Conservation (phyloP, 495 filamentous ascomycete genomes). For the Aspergillus ellipticus region DNA sequence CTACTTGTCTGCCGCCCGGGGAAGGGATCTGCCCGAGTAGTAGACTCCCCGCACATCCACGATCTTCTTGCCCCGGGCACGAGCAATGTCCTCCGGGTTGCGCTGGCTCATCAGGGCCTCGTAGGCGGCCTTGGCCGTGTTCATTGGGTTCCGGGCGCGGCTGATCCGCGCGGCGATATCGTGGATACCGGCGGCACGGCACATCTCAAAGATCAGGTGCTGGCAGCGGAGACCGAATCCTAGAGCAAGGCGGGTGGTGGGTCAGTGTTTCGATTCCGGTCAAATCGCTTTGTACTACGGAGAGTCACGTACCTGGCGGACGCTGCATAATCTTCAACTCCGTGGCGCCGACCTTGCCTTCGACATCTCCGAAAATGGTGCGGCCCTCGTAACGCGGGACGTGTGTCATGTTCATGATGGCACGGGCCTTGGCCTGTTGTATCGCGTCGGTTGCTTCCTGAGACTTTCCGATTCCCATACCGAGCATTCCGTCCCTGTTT, state of each 20-base stretch:
- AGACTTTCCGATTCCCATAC: conserved; percentile 85
- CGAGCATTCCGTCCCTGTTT: conserved; percentile 78
- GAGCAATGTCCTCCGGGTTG: conserved; percentile 82
- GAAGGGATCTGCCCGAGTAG: conserved; percentile 68
- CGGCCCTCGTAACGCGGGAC: conserved; percentile 84
- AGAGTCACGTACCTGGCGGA: conserved; percentile 70
- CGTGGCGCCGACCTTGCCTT: conserved; percentile 79
- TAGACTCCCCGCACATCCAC: conserved; percentile 97
- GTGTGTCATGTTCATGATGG: conserved; percentile 82
- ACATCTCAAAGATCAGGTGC: conserved; percentile 89
- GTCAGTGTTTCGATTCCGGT: conserved; percentile 3
- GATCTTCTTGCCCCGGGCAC: conserved; percentile 84
- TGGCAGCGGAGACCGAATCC: conserved; percentile 91
- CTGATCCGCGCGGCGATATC: conserved; percentile 80
- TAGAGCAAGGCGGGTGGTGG: conserved; percentile 29
- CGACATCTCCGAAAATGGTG: conserved; percentile 84
- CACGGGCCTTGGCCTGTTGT: conserved; percentile 65
- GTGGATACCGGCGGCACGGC: conserved; percentile 72
- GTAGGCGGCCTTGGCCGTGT: conserved; percentile 86
- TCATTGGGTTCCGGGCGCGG: conserved; percentile 87
- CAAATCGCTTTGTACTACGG: background rate
- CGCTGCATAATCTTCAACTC: conserved; percentile 73
- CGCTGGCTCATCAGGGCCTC: conserved; percentile 77
- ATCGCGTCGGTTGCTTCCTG: conserved; percentile 62
- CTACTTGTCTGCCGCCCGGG: too few relatives aligned